Conservation (phyloP, 163 green algal genomes). For the Prototheca cutis region DNA sequence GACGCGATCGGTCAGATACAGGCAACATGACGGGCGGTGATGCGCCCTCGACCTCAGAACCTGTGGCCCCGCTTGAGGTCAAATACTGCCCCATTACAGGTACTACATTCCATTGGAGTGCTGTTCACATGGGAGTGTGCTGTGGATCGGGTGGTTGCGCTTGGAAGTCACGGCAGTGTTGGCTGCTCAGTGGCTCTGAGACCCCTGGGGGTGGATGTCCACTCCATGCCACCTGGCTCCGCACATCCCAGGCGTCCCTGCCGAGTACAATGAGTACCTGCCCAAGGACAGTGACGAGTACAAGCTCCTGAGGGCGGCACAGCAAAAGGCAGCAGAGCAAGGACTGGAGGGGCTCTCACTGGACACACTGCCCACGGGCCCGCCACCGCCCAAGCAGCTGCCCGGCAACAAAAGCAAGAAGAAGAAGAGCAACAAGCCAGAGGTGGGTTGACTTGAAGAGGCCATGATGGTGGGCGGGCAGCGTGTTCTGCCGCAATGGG, state of each 20-base stretch:
- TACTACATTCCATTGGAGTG: too few species aligned
- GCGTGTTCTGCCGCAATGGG: too few species aligned
- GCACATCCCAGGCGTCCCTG: slow-evolving; percentile 40
- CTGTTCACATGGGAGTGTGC: too few species aligned
- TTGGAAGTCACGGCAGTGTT: too few species aligned
- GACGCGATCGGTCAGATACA: too few species aligned
- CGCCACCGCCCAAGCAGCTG: neutral
- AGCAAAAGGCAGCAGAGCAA: slow-evolving; percentile 4
- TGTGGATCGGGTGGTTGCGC: too few species aligned
- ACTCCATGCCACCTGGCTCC: neutral
- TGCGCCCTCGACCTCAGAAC: neutral
- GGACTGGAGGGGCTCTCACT: slow-evolving; percentile 1
- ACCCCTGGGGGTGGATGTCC: neutral
- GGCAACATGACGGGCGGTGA: neutral
- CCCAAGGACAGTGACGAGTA: slow-evolving; percentile 76
- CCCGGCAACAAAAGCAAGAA: slow-evolving; percentile 32
- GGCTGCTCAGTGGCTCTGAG: neutral
- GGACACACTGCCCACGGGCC: neutral
- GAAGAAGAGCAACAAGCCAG: slow-evolving; percentile 46
- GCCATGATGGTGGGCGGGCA: too few species aligned
- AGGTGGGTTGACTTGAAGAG: slow-evolving; percentile 12
- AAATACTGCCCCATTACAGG: slow-evolving; percentile 1
- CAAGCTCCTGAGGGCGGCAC: slow-evolving; percentile 63
- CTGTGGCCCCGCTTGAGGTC: neutral
- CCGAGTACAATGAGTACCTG: slow-evolving; percentile 82